Evolutionary conservation across 139 green algal genomes (phyloP).

Genomic region (Volvox reticuliferus): DNA sequence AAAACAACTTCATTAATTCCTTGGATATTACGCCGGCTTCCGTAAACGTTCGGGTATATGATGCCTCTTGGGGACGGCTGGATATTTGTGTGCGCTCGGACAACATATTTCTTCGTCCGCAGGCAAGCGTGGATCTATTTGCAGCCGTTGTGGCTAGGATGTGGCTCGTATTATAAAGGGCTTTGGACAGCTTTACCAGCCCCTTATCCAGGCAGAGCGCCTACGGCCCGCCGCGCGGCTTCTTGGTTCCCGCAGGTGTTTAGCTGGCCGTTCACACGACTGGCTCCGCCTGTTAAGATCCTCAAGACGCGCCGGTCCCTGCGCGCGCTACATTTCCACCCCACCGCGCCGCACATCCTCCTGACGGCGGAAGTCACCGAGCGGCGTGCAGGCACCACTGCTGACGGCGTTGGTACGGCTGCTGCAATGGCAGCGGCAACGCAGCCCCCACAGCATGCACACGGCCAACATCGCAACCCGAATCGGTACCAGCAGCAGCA

Average conservation of each 20-base stretch:
- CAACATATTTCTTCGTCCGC: no score
- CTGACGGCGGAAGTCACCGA: slow-evolving; percentile 90
- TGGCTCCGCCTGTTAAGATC: slow-evolving; percentile 45
- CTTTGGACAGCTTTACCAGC: no score
- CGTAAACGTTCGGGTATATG: no score
- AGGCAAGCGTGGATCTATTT: no score
- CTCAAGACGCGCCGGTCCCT: slow-evolving; percentile 86
- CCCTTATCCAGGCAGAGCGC: no score
- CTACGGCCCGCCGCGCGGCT: no score
- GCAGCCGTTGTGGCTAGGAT: no score
- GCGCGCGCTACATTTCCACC: slow-evolving; percentile 93
- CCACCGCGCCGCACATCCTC: slow-evolving; percentile 79
- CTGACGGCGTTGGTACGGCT: background rate
- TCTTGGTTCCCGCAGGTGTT: slow-evolving; percentile 59
- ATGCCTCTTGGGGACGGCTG: no score
- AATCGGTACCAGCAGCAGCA: background rate
- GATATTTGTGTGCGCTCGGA: no score
- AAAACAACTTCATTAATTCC: no score
- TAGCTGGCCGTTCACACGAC: slow-evolving; percentile 77
- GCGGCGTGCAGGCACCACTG: background rate
- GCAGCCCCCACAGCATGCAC: background rate
- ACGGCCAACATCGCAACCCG: background rate
- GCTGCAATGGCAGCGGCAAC: background rate
- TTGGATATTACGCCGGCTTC: no score
- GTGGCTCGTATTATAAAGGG: no score